Evolutionary conservation across 768 basidiomycete genomes (phyloP).

Genomic region (Trametes coccinea): DNA sequence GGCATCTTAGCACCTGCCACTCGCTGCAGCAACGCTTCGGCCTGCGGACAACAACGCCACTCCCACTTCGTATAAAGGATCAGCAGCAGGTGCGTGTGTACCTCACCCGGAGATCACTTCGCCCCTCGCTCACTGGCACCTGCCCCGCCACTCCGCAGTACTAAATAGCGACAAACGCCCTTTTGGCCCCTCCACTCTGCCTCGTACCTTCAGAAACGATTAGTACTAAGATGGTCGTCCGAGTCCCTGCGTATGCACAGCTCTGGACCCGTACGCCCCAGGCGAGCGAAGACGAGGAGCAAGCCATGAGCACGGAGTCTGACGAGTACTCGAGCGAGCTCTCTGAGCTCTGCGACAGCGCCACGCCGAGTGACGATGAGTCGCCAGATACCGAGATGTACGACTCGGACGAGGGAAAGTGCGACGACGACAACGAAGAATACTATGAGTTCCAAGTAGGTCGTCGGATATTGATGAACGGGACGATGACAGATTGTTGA

Average conservation of each 20-base stretch:
- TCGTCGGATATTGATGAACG: not conserved
- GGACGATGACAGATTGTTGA: not conserved
- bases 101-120: not conserved
- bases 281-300: constrained; percentile 16
- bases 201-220: not conserved
- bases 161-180: constrained; percentile 1
- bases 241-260: not conserved
- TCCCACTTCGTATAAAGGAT: constrained; percentile 12
- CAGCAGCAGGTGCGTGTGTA: not conserved
- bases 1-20: not conserved
- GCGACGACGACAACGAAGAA: constrained; percentile 6
- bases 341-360: constrained; percentile 14
- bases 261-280: constrained; percentile 7
- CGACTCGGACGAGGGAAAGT: constrained; percentile 4
- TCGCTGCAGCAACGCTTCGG: constrained; percentile 1
- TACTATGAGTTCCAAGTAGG: constrained; percentile 8
- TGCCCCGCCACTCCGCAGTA: constrained; percentile 6
- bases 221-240: constrained; percentile 3
- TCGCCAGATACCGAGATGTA: constrained; percentile 15
- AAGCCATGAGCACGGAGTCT: not conserved
- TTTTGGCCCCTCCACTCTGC: not conserved
- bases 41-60: constrained; percentile 16
- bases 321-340: constrained; percentile 15
- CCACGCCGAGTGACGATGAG: constrained; percentile 11
- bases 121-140: not conserved